Conservation (phyloP, 768 basidiomycete species). For the Auricularia sp. region DNA sequence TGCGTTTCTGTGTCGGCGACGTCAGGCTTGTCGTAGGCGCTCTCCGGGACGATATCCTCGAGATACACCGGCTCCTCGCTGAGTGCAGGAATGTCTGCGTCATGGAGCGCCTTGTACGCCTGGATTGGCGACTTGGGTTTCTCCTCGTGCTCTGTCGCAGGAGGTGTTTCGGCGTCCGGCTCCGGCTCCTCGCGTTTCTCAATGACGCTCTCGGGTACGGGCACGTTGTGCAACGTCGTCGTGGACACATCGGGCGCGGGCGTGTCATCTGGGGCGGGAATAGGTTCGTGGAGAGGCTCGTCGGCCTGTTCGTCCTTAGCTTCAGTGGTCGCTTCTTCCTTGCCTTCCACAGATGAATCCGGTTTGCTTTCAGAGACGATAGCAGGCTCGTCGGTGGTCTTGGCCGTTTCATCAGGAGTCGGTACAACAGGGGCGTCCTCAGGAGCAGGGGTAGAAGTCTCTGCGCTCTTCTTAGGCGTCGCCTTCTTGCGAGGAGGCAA, state of each 20-base stretch:
- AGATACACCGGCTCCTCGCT: constrained; percentile 2
- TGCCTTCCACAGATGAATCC: too few relatives aligned
- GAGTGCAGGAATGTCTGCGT: not conserved
- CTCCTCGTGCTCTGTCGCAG: not conserved
- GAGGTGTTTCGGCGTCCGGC: not conserved
- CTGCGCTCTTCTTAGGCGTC: constrained; percentile 2
- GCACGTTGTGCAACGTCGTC: not conserved
- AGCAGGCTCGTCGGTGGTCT: constrained; percentile 8
- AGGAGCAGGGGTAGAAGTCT: constrained; percentile 4
- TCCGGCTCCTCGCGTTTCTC: not conserved
- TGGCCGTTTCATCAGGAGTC: constrained; percentile 12
- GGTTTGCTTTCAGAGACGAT: not conserved
- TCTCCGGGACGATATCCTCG: not conserved
- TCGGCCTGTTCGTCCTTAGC: too few relatives aligned
- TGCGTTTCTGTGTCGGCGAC: not conserved
- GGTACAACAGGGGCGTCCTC: constrained; percentile 14
- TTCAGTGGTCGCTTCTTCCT: not conserved
- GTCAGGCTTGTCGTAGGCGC: not conserved
- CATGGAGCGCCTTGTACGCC: not conserved
- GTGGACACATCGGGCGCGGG: not conserved
- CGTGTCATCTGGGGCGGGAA: not conserved
- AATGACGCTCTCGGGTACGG: not conserved
- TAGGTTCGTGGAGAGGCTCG: not conserved
- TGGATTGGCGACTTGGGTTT: not conserved
- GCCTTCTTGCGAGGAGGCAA: constrained; percentile 16